These are phyloP conservation scores for Daucus carota DNA, from an alignment of 129 eudicot genomes.

Conservation along the genomic window DNA sequence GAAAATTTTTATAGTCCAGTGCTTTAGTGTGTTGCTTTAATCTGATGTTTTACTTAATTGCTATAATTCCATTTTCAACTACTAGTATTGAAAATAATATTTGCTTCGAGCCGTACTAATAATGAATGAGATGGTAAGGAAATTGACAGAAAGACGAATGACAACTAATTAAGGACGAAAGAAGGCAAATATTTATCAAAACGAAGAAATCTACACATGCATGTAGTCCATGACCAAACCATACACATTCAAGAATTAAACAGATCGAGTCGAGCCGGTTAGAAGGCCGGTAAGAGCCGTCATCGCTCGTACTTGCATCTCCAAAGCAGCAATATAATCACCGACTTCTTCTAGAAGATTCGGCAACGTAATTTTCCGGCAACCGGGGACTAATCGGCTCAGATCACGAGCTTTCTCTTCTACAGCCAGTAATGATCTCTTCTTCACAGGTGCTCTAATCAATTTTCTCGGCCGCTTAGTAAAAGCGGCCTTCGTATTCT, in stretches of 20 bases:
- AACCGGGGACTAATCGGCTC: conserved; percentile 73
- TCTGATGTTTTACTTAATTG: no score
- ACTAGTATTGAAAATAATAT: no score
- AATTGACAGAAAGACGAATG: no score
- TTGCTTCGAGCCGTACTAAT: no score
- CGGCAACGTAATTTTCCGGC: conserved; percentile 38
- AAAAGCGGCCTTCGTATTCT: conserved; percentile 16
- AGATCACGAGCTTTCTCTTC: conserved; percentile 40
- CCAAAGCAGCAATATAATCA: conserved; percentile 41
- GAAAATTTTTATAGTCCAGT: no score
- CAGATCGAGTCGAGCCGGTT: conserved; percentile 22
- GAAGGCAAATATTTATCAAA: not conserved
- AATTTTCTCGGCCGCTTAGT: conserved; percentile 15
- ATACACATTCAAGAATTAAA: conserved; percentile 9
- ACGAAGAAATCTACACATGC: not conserved
- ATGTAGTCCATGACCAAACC: not conserved
- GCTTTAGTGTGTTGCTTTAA: no score
- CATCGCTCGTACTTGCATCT: conserved; percentile 65
- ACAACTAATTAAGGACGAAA: no score
- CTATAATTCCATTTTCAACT: no score
- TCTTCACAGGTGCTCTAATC: conserved; percentile 15
- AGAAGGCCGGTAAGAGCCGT: conserved; percentile 46
- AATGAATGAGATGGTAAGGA: no score
- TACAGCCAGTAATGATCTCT: conserved; percentile 24
- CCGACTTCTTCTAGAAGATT: conserved; percentile 43